Conservation (phyloP, 164 flowering plant genomes). For the Umbellularia californica region DNA sequence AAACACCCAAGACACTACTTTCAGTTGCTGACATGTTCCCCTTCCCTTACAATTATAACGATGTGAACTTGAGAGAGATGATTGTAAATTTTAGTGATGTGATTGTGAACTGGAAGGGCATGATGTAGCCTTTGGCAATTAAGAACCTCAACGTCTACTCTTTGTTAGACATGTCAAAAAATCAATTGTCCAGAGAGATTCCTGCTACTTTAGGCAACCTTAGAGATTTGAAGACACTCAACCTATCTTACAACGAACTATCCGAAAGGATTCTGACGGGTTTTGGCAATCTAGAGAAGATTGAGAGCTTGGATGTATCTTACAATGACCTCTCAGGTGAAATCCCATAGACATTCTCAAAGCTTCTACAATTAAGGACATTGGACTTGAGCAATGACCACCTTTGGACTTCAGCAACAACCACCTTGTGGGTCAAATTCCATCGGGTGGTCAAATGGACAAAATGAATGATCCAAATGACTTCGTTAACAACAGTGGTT, state of each 20-base stretch:
- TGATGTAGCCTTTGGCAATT: slow-evolving; percentile 32
- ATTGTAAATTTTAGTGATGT: slow-evolving; percentile 24
- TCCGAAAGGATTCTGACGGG: slow-evolving; percentile 32
- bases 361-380: slow-evolving; percentile 24
- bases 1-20: slow-evolving; percentile 14
- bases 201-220: slow-evolving; percentile 38
- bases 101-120: slow-evolving; percentile 45
- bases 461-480: slow-evolving; percentile 29
- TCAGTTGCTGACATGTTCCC: slow-evolving; percentile 21
- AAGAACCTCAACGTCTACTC: slow-evolving; percentile 34
- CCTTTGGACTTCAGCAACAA: too few relatives aligned
- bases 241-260: slow-evolving; percentile 37
- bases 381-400: too few relatives aligned
- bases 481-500: slow-evolving; percentile 43
- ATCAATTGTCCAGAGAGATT: slow-evolving; percentile 36
- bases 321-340: slow-evolving; percentile 38
- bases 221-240: slow-evolving; percentile 36
- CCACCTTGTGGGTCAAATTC: slow-evolving; percentile 32
- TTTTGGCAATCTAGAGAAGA: slow-evolving; percentile 32
- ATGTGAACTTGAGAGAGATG: slow-evolving; percentile 7
- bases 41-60: slow-evolving; percentile 12
- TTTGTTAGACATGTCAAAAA: slow-evolving; percentile 44
- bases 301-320: slow-evolving; percentile 48
- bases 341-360: slow-evolving; percentile 34
- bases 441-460: slow-evolving; percentile 40